Evolutionary conservation across 2,329 filamentous ascomycete genomes (phyloP).

Genomic region (Ophiostoma montium): DNA sequence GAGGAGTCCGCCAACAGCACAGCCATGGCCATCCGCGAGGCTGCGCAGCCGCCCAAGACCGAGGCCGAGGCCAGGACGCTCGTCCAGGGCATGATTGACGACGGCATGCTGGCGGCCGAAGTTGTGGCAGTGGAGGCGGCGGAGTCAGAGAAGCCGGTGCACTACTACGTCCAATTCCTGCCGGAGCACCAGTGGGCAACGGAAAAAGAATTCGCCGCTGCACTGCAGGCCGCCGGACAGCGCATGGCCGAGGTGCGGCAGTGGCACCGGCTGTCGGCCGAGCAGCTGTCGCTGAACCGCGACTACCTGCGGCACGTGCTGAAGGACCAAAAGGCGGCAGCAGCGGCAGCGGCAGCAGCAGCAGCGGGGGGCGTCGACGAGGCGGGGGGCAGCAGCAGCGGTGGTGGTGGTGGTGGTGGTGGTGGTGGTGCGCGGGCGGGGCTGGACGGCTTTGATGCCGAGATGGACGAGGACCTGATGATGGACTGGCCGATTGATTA

Average conservation of each 20-base stretch:
- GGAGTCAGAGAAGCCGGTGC: no score
- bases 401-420: no score
- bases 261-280: conserved; percentile 37
- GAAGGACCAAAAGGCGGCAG: not conserved
- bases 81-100: conserved; percentile 40
- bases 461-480: conserved; percentile 6
- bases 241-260: conserved; percentile 11
- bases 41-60: conserved; percentile 19
- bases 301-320: conserved; percentile 25
- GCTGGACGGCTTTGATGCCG: not conserved
- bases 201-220: conserved; percentile 17
- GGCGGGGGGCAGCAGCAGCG: not conserved
- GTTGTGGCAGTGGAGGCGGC: no score
- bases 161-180: conserved; percentile 40
- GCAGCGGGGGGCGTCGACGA: not conserved
- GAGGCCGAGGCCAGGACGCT: conserved; percentile 32
- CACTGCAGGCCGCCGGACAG: not conserved
- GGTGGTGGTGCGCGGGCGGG: no score
- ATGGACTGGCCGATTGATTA: not conserved
- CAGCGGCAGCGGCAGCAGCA: not conserved
- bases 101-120: conserved; percentile 36
- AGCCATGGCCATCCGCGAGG: conserved; percentile 18
- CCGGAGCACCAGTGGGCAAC: conserved; percentile 14
- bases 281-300: conserved; percentile 38
- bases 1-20: no score